These are phyloP conservation scores for Gastrolobium villosum DNA, from an alignment of 306 rosid species.

Conservation along the genomic window DNA sequence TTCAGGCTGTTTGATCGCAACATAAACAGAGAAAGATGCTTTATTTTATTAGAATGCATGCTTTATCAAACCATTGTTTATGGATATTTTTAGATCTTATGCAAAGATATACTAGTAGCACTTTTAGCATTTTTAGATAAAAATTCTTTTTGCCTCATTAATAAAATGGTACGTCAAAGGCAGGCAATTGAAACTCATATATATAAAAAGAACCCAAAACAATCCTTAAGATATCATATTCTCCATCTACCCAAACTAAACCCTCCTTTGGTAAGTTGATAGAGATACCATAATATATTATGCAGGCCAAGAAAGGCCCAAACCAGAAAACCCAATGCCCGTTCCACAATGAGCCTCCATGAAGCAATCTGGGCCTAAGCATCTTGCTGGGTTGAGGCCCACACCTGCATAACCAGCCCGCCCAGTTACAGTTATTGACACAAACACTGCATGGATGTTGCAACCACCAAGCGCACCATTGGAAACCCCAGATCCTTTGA, in stretches of 20 bases:
- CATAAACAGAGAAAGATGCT: constrained; percentile 2
- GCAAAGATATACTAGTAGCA: background rate
- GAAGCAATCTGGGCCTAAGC: constrained; percentile 73
- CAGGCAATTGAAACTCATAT: too few relatives aligned
- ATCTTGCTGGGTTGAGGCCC: constrained; percentile 79
- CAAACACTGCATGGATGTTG: constrained; percentile 48
- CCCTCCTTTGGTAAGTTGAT: constrained; percentile 58
- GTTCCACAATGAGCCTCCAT: constrained; percentile 67
- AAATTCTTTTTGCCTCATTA: too few relatives aligned
- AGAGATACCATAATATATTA: constrained; percentile 59
- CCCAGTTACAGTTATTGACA: constrained; percentile 68
- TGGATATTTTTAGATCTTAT: background rate
- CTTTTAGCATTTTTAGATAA: background rate
- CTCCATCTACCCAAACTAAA: constrained; percentile 48
- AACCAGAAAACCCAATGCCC: constrained; percentile 91
- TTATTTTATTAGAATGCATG: background rate
- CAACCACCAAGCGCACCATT: constrained; percentile 67
- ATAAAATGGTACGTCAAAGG: too few relatives aligned
- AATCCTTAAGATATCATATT: constrained; percentile 50
- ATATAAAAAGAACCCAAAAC: background rate
- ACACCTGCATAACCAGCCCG: constrained; percentile 68
- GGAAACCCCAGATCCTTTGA: constrained; percentile 64
- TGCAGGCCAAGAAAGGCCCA: constrained; percentile 79
- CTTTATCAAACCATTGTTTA: background rate
- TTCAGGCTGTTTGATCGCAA: constrained; percentile 6